Evolutionary conservation across 2,329 filamentous ascomycete genomes (phyloP).

Genomic region (Plenodomus tracheiphilus): DNA sequence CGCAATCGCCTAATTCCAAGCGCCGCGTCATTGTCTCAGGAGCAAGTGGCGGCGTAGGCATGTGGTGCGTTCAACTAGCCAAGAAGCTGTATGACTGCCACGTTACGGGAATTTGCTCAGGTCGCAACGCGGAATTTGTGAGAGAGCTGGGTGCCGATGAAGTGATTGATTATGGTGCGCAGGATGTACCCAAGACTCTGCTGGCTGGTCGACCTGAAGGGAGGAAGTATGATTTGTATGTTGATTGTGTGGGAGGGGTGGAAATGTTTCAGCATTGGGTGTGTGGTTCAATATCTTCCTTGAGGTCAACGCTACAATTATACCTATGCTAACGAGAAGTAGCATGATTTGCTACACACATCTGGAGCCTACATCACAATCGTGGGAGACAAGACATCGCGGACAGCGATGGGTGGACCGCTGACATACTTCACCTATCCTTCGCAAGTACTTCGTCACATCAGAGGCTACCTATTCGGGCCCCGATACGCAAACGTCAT

Average conservation of each 20-base stretch:
- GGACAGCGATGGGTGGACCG: conserved; percentile 45
- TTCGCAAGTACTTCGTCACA: conserved; percentile 25
- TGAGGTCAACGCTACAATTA: too few species aligned
- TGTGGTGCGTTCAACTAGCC: conserved; percentile 46
- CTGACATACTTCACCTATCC: conserved; percentile 38
- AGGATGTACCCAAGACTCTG: conserved; percentile 40
- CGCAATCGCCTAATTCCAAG: conserved; percentile 6
- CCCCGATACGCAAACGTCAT: conserved; percentile 37
- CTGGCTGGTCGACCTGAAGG: conserved; percentile 29
- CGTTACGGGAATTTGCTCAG: conserved; percentile 56
- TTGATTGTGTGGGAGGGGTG: conserved; percentile 57
- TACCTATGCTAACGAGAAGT: background rate
- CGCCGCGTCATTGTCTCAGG: conserved; percentile 33
- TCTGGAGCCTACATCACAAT: conserved; percentile 49
- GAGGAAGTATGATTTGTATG: conserved; percentile 49
- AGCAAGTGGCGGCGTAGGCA: conserved; percentile 38
- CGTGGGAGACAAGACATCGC: conserved; percentile 42
- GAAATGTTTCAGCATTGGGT: conserved; percentile 47
- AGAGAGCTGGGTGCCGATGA: conserved; percentile 54
- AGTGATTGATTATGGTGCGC: conserved; percentile 43
- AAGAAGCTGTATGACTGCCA: conserved; percentile 43
- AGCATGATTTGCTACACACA: conserved; percentile 35
- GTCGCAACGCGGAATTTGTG: conserved; percentile 52
- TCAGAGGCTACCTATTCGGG: conserved; percentile 28
- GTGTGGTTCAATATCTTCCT: too few species aligned